Conservation (phyloP, 257 asterid genomes). For the Cordia subcordata region DNA sequence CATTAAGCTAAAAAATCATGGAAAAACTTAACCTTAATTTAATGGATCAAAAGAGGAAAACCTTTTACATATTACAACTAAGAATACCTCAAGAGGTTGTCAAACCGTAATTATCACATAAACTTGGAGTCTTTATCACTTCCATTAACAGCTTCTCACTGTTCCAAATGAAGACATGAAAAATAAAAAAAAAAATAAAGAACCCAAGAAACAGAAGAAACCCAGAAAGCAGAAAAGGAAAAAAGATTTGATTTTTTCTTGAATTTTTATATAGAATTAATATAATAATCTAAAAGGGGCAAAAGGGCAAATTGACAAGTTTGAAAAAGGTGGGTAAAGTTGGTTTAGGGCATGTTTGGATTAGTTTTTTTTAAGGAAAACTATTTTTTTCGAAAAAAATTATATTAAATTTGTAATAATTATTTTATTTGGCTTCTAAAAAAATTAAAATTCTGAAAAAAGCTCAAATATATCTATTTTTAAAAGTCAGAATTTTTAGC, state of each 20-base stretch:
- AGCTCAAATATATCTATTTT: too few relatives aligned
- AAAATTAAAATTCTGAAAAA: too few relatives aligned
- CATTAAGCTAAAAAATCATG: too few relatives aligned
- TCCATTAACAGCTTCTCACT: not conserved
- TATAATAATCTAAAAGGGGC: conserved; percentile 2
- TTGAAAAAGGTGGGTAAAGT: conserved; percentile 41
- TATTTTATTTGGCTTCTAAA: too few relatives aligned
- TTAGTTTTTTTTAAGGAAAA: too few relatives aligned
- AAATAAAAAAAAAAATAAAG: not conserved
- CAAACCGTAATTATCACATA: conserved; percentile 13
- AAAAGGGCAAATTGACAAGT: not conserved
- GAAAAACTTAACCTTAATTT: too few relatives aligned
- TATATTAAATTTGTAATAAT: too few relatives aligned
- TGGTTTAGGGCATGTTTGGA: too few relatives aligned
- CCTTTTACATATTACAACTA: not conserved
- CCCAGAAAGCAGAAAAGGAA: not conserved
- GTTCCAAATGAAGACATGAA: too few relatives aligned
- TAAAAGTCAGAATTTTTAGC: too few relatives aligned
- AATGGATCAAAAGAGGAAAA: not conserved
- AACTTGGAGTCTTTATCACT: conserved; percentile 25
- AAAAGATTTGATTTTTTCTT: not conserved
- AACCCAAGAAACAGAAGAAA: conserved; percentile 5
- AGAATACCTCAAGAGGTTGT: conserved; percentile 20
- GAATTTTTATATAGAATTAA: not conserved
- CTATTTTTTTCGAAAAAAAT: too few relatives aligned